Base-by-base conservation (phyloP, 345 rosid genomes). In the Brassica nigra region DNA sequence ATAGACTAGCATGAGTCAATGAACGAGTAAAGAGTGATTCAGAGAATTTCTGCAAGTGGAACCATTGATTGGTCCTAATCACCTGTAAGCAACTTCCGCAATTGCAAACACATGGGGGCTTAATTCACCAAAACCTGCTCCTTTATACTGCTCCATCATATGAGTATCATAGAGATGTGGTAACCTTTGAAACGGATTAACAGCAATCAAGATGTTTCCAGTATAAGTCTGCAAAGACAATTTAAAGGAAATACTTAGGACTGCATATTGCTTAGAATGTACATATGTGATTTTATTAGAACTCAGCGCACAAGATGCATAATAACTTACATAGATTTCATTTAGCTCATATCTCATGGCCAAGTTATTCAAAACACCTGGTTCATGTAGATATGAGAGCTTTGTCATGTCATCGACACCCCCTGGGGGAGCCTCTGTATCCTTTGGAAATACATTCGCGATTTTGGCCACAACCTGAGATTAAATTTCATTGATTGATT, bases 331-430 rank as follows among this genome's bases (percentile, higher is more conserved):
- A 81, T 95, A 95, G 71, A 95, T 95, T 86, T 95, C 99, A 66
- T 95, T 95, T 66, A 95, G 96, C 79, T 95, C 99, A 80, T 95
- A 95, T 95, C 99, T 89, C 81, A 87, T 69, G 61, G 97, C 93
- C 91, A 95, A 84, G 83, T 95, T 95, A 78, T 88, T 87, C 83
- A 95, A 82, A 79, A 95, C 99, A 76, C 99, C 99, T 8, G 99
- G 99, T 80, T 95, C 99, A 68, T 95, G 98, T 90, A 95, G 85
- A 85, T 95, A 95, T 33, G 99, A 89, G 85, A 95, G 96, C 86
- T 95, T 95, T 75, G 99, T 95, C 99, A 95, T 95, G 87, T 95
- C 99, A 89, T 95, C 99, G 57, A 93, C 98, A 73, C 99, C 99
- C 69, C 98, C 99, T 49, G 99, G 97, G 37, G 92, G 84, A 52